These are phyloP conservation scores for Neofusicoccum sp. DNA, from an alignment of 2,329 filamentous ascomycete species.

Conservation along the genomic window DNA sequence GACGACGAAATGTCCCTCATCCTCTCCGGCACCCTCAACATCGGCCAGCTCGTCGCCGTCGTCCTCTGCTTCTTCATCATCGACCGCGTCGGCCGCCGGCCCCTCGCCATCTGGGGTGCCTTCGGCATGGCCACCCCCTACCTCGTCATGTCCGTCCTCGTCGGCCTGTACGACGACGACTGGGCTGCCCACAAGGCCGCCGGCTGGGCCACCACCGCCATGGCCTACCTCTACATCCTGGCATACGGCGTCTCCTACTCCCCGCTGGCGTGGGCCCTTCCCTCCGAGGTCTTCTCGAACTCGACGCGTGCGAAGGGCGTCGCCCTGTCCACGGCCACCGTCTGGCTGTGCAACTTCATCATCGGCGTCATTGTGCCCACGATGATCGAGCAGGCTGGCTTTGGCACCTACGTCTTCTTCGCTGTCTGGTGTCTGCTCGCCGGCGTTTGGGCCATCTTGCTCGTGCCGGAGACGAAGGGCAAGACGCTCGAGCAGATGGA, in stretches of 20 bases:
- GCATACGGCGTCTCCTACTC: constrained; percentile 50
- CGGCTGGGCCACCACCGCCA: constrained; percentile 51
- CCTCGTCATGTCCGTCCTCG: constrained; percentile 53
- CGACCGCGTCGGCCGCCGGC: constrained; percentile 24
- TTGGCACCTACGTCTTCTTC: constrained; percentile 42
- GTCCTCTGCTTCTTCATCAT: constrained; percentile 21
- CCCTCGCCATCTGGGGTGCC: constrained; percentile 21
- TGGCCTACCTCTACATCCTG: constrained; percentile 54
- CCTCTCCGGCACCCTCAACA: constrained; percentile 36
- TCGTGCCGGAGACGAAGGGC: constrained; percentile 36
- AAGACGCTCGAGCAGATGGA: constrained; percentile 39
- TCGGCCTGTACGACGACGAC: constrained; percentile 51
- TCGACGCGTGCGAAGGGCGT: constrained; percentile 36
- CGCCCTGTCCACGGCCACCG: constrained; percentile 60
- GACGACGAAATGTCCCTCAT: constrained; percentile 30
- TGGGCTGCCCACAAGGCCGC: constrained; percentile 51
- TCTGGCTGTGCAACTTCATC: constrained; percentile 65
- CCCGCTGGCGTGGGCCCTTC: constrained; percentile 32
- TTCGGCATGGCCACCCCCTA: constrained; percentile 37
- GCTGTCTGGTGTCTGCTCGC: constrained; percentile 36
- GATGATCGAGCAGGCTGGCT: constrained; percentile 57
- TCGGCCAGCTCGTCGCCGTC: constrained; percentile 31
- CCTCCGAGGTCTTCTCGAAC: constrained; percentile 19
- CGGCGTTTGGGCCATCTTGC: constrained; percentile 35
- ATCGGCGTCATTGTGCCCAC: constrained; percentile 64